Percentiles rank a stretch among this genome's conserved stretches.
Conservation (phyloP, 257 asterid genomes). For the Avicennia marina region DNA sequence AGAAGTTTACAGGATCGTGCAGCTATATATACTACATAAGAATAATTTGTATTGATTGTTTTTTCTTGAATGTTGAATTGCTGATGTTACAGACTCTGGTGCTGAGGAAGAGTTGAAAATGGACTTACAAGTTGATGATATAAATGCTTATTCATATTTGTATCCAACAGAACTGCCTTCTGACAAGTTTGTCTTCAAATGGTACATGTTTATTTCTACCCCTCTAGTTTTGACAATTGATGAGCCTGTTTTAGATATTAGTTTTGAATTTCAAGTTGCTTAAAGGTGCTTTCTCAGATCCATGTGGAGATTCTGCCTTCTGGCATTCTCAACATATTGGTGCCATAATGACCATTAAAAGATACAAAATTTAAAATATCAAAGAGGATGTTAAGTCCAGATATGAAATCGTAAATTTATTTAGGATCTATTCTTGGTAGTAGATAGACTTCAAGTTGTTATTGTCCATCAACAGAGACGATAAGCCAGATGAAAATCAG, state of each 20-base stretch:
- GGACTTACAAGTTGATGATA: constrained; percentile 59
- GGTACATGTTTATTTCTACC: constrained; percentile 39
- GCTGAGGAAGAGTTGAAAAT: constrained; percentile 68
- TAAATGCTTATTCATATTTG: constrained; percentile 80
- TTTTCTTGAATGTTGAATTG: constrained; percentile 15
- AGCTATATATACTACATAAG: neutral
- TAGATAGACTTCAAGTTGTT: neutral
- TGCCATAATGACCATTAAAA: neutral
- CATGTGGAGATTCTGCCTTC: neutral
- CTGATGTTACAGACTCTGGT: constrained; percentile 36
- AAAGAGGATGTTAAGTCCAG: neutral
- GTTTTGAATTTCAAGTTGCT: neutral
- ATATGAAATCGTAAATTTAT: too few species aligned
- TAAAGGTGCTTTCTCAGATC: neutral
- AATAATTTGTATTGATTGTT: neutral
- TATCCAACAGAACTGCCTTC: constrained; percentile 67
- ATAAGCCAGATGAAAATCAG: neutral
- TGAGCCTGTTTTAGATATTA: neutral
- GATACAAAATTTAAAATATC: neutral
- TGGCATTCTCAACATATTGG: neutral
- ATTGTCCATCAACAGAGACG: neutral
- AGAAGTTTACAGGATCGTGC: neutral
- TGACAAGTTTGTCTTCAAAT: constrained; percentile 66
- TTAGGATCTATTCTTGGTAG: too few species aligned
- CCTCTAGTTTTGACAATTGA: neutral